Percentiles rank a stretch among this genome's conserved stretches.
Evolutionary conservation across 306 rosid species (phyloP).

Genomic region (Cercis canadensis): DNA sequence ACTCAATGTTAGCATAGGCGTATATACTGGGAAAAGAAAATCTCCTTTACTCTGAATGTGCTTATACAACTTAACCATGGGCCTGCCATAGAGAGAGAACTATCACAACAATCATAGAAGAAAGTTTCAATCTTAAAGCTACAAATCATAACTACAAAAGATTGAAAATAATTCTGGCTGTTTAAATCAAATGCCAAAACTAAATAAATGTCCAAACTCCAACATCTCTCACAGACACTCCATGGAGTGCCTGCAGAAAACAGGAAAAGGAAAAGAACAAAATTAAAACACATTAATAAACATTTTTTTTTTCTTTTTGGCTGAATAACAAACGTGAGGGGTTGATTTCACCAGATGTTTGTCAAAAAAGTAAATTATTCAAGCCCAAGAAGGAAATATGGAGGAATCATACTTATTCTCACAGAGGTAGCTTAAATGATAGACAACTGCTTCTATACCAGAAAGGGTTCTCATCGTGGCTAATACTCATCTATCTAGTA

Average conservation of each 20-base stretch:
- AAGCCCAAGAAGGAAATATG: not conserved
- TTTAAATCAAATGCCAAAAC: not conserved
- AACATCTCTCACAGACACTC: conserved; percentile 5
- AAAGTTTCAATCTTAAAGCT: conserved; percentile 26
- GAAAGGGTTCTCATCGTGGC: no score
- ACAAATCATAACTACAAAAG: conserved; percentile 12
- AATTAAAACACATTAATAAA: no score
- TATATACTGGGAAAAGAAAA: not conserved
- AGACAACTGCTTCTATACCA: no score
- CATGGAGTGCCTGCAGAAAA: not conserved
- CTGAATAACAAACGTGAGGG: not conserved
- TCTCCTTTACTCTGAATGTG: not conserved
- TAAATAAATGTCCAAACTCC: not conserved
- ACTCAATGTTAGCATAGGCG: not conserved
- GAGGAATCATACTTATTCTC: not conserved
- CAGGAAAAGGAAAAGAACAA: conserved; percentile 14
- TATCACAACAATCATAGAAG: conserved; percentile 9
- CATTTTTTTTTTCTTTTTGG: no score
- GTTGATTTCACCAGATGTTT: conserved; percentile 11
- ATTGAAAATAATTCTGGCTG: not conserved
- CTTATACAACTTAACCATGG: conserved; percentile 6
- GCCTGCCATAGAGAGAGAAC: conserved; percentile 4
- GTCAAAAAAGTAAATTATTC: not conserved
- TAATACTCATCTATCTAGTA: no score
- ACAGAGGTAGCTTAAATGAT: not conserved